phyloP scores from a whole-genome alignment of 345 rosid genomes.

The Nasturtium officinale region DNA sequence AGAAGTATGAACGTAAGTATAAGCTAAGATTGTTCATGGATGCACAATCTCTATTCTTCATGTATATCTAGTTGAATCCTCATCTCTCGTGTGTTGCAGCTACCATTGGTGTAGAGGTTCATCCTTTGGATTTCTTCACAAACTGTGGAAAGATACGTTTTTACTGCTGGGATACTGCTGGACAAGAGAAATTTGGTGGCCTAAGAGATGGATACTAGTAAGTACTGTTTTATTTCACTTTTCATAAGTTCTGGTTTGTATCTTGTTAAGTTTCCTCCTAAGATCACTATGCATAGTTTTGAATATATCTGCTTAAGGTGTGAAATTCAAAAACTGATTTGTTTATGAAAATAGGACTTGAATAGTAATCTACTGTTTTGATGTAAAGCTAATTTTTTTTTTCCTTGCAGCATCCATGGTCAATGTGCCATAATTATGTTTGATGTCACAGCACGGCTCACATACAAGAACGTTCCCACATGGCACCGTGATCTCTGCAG shows the following conservation, averaged over 20 bases:
- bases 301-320: not conserved
- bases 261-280: not conserved
- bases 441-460: slow-evolving; percentile 93
- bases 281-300: not conserved
- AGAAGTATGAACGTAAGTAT: slow-evolving; percentile 89
- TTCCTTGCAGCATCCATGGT: slow-evolving; percentile 83
- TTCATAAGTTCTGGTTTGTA: not conserved
- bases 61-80: not conserved
- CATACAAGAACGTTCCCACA: slow-evolving; percentile 98
- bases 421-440: slow-evolving; percentile 98
- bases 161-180: slow-evolving; percentile 99
- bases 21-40: not conserved
- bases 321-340: not conserved
- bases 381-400: not conserved
- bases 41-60: not conserved
- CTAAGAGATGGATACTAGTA: slow-evolving; percentile 97
- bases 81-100: slow-evolving; percentile 45
- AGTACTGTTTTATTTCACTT: not conserved
- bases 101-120: slow-evolving; percentile 96
- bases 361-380: not conserved
- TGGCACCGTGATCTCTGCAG: slow-evolving; percentile 98
- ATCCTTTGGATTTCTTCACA: slow-evolving; percentile 89
- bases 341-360: no score
- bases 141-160: slow-evolving; percentile 90
- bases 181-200: slow-evolving; percentile 96